A percentile compares a stretch with the other conserved stretches of the same genome.
Evolutionary conservation across 2,329 filamentous ascomycete species (phyloP).

Genomic region (Aureobasidium subglaciale): DNA sequence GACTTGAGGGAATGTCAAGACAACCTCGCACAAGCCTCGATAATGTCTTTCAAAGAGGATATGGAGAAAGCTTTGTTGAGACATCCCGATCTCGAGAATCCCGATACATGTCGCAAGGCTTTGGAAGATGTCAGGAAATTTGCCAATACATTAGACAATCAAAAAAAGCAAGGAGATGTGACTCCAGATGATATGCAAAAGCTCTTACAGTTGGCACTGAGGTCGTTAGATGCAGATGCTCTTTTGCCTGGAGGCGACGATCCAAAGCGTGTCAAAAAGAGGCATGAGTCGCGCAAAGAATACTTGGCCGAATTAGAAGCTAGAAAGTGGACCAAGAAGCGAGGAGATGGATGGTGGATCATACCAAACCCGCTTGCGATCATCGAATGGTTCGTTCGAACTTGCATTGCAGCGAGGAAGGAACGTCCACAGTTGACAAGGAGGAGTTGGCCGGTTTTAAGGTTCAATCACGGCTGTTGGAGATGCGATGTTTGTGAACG

Average conservation of each 20-base stretch:
- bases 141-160: too few relatives aligned
- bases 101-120: background rate
- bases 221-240: background rate
- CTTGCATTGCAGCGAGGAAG: too few relatives aligned
- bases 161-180: too few relatives aligned
- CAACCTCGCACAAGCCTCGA: background rate
- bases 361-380: background rate
- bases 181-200: background rate
- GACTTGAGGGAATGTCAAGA: background rate
- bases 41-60: background rate
- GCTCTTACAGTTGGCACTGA: background rate
- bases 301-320: background rate
- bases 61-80: background rate
- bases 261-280: background rate
- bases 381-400: background rate
- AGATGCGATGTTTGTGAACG: too few relatives aligned
- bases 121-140: too few relatives aligned
- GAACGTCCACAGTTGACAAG: background rate
- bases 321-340: background rate
- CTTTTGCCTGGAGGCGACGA: background rate
- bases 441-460: background rate
- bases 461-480: conserved; percentile 8
- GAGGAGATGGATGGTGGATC: background rate
- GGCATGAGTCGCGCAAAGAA: background rate
- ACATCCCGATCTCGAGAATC: background rate